phyloP scores from a whole-genome alignment of 805 yeast species.

The Metschnikowia henanensis region DNA sequence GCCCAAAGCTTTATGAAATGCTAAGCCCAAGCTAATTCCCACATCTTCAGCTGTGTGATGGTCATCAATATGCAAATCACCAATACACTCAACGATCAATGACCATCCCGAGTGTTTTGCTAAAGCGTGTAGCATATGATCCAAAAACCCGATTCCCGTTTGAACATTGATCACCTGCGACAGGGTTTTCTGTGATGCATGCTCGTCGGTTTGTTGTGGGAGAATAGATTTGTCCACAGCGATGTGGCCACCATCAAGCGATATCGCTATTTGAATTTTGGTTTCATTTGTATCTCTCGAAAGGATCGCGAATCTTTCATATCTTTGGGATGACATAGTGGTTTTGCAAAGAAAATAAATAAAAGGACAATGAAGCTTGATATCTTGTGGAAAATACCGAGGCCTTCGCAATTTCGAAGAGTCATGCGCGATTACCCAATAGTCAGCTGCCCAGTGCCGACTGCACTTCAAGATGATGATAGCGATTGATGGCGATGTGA shows the following conservation, averaged over 20 bases:
- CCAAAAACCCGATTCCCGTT: slow-evolving; percentile 93
- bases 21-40: slow-evolving; percentile 87
- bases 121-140: slow-evolving; percentile 96
- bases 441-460: too few species aligned
- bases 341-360: not conserved
- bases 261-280: slow-evolving; percentile 80
- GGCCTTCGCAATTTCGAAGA: not conserved
- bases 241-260: slow-evolving; percentile 83
- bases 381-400: too few species aligned
- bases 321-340: slow-evolving; percentile 1
- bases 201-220: slow-evolving; percentile 21
- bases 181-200: slow-evolving; percentile 68
- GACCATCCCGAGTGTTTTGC: slow-evolving; percentile 99
- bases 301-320: slow-evolving; percentile 43
- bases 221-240: slow-evolving; percentile 61
- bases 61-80: slow-evolving; percentile 95
- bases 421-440: slow-evolving; percentile 1
- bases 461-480: too few species aligned
- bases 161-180: slow-evolving; percentile 77
- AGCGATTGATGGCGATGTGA: too few species aligned
- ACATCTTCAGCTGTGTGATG: slow-evolving; percentile 97
- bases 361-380: not conserved
- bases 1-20: slow-evolving; percentile 89
- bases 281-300: slow-evolving; percentile 89
- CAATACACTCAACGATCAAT: slow-evolving; percentile 81